These are phyloP conservation scores for Eucommia ulmoides DNA, from an alignment of 257 asterid genomes.

Conservation along the genomic window DNA sequence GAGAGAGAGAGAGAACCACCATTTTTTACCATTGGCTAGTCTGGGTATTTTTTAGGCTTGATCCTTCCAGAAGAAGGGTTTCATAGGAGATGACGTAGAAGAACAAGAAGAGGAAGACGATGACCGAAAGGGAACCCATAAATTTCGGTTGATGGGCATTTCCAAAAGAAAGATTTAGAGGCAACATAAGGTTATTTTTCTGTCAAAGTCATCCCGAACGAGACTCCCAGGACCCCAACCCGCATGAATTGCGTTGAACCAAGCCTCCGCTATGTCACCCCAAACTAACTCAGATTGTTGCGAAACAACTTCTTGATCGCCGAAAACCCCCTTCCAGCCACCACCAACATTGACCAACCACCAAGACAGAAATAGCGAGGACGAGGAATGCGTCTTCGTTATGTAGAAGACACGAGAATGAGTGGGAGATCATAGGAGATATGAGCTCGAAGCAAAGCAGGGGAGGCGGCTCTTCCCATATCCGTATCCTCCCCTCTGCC, in stretches of 20 bases:
- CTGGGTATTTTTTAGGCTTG: constrained; percentile 21
- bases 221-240: constrained; percentile 91
- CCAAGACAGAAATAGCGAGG: too few species aligned
- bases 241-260: constrained; percentile 58
- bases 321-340: too few species aligned
- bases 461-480: too few species aligned
- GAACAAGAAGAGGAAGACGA: constrained; percentile 29
- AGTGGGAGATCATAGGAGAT: too few species aligned
- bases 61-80: constrained; percentile 37
- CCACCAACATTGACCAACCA: too few species aligned
- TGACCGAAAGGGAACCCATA: too few species aligned
- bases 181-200: constrained; percentile 39
- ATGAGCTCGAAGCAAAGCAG: too few species aligned
- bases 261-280: constrained; percentile 61
- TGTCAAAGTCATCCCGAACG: constrained; percentile 75
- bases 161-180: constrained; percentile 52
- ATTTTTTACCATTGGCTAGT: too few species aligned
- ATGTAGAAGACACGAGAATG: too few species aligned
- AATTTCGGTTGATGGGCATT: constrained; percentile 30
- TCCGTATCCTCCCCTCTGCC: too few species aligned
- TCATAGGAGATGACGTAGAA: constrained; percentile 24
- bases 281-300: constrained; percentile 57
- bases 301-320: constrained; percentile 8
- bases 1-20: not conserved
- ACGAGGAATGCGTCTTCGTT: too few species aligned